Percentiles rank a stretch among this genome's conserved stretches.
Conservation (phyloP, 441 rosid genomes). For the Gossypium laxum region DNA sequence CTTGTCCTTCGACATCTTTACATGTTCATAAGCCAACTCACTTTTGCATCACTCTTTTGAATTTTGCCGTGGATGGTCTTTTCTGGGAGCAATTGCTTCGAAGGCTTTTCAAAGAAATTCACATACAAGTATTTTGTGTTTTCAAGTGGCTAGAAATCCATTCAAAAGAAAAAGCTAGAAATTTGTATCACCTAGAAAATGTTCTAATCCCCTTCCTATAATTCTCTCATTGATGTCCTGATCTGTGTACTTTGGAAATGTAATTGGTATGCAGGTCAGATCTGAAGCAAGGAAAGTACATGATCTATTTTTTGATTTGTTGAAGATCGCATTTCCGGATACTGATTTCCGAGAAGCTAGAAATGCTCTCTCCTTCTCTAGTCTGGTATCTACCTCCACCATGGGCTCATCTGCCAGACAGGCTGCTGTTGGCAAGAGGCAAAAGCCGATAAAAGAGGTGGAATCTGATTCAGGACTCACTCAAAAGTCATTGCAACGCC, state of each 20-base stretch:
- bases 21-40: neutral
- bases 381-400: constrained; percentile 36
- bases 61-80: neutral
- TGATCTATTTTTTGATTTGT: constrained; percentile 82
- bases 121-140: neutral
- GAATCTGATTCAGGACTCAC: constrained; percentile 48
- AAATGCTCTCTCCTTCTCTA: constrained; percentile 57
- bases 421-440: constrained; percentile 48
- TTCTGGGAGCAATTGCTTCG: constrained; percentile 1
- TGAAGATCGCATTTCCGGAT: constrained; percentile 87
- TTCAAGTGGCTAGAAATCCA: neutral
- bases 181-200: neutral
- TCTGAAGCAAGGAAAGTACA: constrained; percentile 94
- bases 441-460: constrained; percentile 41
- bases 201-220: neutral
- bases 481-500: constrained; percentile 45
- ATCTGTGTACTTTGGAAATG: neutral
- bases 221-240: neutral
- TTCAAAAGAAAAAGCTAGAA: no score
- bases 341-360: constrained; percentile 79
- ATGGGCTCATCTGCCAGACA: constrained; percentile 50
- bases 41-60: neutral
- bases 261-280: constrained; percentile 51
- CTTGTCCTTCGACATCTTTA: neutral
- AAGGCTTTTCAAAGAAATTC: neutral